Percentiles rank a stretch among this genome's conserved stretches.
Evolutionary conservation across 352 stramenopile species (phyloP).

Genomic region (Poterioochromonas sp.): DNA sequence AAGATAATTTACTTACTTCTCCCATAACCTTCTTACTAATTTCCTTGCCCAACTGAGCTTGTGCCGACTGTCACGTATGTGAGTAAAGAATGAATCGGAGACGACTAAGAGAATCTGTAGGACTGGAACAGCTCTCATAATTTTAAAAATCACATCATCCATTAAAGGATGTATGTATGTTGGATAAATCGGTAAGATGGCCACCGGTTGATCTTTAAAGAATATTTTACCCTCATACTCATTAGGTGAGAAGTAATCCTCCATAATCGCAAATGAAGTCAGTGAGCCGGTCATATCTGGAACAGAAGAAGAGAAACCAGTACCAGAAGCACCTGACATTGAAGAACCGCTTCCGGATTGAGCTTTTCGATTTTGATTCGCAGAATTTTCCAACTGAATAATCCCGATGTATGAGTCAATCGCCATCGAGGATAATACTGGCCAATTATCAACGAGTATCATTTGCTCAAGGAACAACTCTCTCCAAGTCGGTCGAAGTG

Average conservation of each 20-base stretch:
- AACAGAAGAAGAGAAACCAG: too few species aligned
- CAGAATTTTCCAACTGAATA: background rate
- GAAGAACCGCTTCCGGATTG: background rate
- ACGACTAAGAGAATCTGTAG: slow-evolving; percentile 14
- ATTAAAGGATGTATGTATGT: slow-evolving; percentile 24
- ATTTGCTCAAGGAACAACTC: slow-evolving; percentile 6
- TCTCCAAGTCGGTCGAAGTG: background rate
- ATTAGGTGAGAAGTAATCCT: background rate
- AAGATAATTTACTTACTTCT: background rate
- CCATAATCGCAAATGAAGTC: too few species aligned
- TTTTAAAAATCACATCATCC: slow-evolving; percentile 22
- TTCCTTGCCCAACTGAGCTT: slow-evolving; percentile 2
- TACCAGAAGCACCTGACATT: too few species aligned
- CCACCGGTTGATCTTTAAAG: slow-evolving; percentile 29
- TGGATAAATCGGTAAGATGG: slow-evolving; percentile 11
- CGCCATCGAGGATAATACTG: background rate
- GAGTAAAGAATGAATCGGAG: background rate
- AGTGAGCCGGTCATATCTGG: too few species aligned
- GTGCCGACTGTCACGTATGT: background rate
- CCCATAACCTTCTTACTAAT: slow-evolving; percentile 19
- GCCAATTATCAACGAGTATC: slow-evolving; percentile 5
- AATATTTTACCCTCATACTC: slow-evolving; percentile 26
- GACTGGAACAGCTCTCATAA: slow-evolving; percentile 12
- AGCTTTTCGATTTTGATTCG: background rate
- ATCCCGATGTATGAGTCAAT: background rate